Evolutionary conservation across 306 rosid genomes (phyloP), one percentile per base, ranked within the genome.

Genomic region (Ochetophila trinervis): DNA sequence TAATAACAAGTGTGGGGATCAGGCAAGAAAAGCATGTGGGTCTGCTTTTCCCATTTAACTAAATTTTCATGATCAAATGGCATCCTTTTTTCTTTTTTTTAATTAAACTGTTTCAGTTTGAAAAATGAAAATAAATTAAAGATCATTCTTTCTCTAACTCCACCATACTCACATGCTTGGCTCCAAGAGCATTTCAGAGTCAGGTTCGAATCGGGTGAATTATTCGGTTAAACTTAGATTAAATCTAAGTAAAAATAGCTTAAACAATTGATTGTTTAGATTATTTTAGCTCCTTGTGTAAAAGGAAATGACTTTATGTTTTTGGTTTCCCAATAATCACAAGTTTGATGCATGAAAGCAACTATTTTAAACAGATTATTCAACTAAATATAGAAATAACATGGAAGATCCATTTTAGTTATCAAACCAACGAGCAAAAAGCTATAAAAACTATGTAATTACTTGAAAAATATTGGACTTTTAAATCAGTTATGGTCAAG

Each of bases 21-120:
- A 92, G 76, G 93, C 96, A 86, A 68, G 82, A 79, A 82, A 89
- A 79, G 95, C 81, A 77, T 87, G 94, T 30, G 67, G 44, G 48
- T 56, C 60, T 75, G 74, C 79, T 79, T 71, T n/a, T 10, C 15
- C 69, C 74, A 76, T 80, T 79, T 76, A 88, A 81, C 87, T 75
- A 72, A 65, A n/a, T 15, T 84, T 73, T 84, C 83, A 83, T 80
- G 93, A 84, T 74, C 54, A 63, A 63, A 67, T 75, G 62, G 36
- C 64, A 66, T 63, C 73, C 68, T 76, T 60, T 20, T n/a, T n/a
- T n/a, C n/a, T n/a, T n/a, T n/a, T n/a, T n/a, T n/a, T 57, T 36
- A 71, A 74, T 65, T 53, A 72, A 78, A 75, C 45, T 22, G 45
- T 60, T 74, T 58, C 44, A 55, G 35, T 34, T 53, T 22, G 19